These are phyloP conservation scores for Cordyceps cateniannulata DNA, from an alignment of 2,329 filamentous ascomycete species.

Conservation along the genomic window DNA sequence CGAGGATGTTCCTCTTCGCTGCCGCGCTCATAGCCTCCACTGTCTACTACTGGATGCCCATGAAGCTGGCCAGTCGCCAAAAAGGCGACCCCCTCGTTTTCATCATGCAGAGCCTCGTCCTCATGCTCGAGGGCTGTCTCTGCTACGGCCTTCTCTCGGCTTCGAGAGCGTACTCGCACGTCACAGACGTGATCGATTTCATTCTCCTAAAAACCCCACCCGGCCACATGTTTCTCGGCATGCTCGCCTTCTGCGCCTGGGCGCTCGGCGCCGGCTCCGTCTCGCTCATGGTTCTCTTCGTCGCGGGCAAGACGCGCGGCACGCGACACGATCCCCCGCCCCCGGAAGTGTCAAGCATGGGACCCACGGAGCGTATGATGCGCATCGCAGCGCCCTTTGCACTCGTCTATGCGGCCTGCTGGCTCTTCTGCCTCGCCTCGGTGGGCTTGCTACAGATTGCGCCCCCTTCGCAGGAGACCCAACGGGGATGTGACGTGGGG, in stretches of 20 bases:
- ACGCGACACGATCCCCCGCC: too few species aligned
- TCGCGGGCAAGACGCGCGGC: background rate
- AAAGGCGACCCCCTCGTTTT: background rate
- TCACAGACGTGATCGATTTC: background rate
- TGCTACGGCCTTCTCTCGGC: background rate
- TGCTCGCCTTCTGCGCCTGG: background rate
- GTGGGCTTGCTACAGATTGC: background rate
- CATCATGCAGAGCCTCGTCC: background rate
- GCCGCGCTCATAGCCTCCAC: background rate
- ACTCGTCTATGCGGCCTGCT: background rate
- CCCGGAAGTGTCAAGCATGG: too few species aligned
- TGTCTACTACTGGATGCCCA: constrained; percentile 1
- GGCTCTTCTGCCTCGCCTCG: background rate
- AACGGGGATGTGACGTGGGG: background rate
- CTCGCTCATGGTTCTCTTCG: too few species aligned
- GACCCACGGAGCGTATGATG: too few species aligned
- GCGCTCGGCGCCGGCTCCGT: background rate
- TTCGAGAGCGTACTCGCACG: background rate
- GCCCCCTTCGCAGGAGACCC: background rate
- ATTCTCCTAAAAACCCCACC: background rate
- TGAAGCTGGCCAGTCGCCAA: background rate
- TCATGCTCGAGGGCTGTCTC: background rate
- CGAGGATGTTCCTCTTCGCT: background rate
- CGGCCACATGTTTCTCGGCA: background rate
- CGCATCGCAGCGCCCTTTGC: too few species aligned